Evolutionary conservation across 1,139 yeast genomes (phyloP), one percentile per base, ranked within the genome.

Genomic region (Saccharomyces hybrid): DNA sequence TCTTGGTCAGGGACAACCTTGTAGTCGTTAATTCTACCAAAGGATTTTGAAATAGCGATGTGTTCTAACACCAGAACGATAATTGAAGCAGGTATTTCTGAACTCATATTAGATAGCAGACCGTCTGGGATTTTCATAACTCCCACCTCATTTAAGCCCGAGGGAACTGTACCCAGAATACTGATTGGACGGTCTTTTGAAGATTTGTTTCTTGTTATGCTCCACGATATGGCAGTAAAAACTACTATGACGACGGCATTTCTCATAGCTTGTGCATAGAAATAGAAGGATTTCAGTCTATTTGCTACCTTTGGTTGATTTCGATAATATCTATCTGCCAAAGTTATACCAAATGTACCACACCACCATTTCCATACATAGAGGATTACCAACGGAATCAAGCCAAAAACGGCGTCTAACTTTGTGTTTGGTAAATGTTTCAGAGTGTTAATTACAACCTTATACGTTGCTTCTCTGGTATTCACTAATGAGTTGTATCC

Each of bases 1-100:
- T 91, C 98, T 75, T 91, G 98, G 73, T 91, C 91, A 50, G 98
- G 97, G 57, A 84, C 79, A 66, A 91, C 86, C 65, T 88, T 88
- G 73, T 91, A 91, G 69, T 88, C 96, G 68, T 91, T 90, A 62
- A 90, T 76, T 73, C 97, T 81, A 58, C 97, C 98, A 68, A 91
- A 91, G 3, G 97, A 88, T 71, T 90, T 91, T 54, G 97, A 79
- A 64, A 91, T 91, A 54, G 97, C 93, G 69, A 91, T 90, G 70
- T 91, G 98, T 72, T 91, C 97, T 62, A 91, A 78, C 57, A 91
- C 79, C 62, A 91, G 78, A 56, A 91, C 84, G 61, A 91, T 85
- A 29, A 84, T 80, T n/a, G 96, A 86, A 42, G 90, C 93, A 2
- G 97, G 97, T 52, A 91, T 73, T 67, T 90, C 95, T 4, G 85